Conservation (phyloP, 768 basidiomycete species). For the Thelephora aurantiotincta region DNA sequence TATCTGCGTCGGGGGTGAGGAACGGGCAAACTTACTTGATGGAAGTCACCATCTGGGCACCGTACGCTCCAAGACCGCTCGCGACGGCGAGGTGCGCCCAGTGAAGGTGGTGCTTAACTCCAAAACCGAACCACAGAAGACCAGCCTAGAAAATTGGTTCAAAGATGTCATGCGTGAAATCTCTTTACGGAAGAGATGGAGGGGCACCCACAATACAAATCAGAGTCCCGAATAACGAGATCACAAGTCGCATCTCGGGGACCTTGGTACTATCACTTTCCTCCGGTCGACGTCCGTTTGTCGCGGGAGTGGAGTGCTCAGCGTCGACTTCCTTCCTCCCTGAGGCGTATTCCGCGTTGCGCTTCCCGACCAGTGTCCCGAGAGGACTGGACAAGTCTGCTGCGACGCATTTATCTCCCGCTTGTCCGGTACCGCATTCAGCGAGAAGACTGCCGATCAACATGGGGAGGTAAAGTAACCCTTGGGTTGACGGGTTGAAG, state of each 20-base stretch:
- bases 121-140: background rate
- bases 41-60: background rate
- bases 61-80: background rate
- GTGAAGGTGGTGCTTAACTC: background rate
- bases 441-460: background rate
- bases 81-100: background rate
- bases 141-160: background rate
- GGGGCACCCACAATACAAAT: background rate
- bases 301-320: too few relatives aligned
- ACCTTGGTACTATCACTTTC: background rate
- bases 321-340: too few relatives aligned
- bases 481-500: background rate
- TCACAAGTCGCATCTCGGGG: background rate
- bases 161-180: too few relatives aligned
- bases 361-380: background rate
- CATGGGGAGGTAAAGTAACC: background rate
- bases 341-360: background rate
- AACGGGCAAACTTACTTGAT: background rate
- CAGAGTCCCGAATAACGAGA: background rate
- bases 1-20: background rate
- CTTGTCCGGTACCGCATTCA: background rate
- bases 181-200: background rate
- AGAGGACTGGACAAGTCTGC: background rate
- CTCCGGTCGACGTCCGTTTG: background rate
- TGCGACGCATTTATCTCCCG: background rate